Evolutionary conservation across 2,329 filamentous ascomycete genomes (phyloP), one percentile per base, ranked within the genome.

Genomic region (Fusarium foetens): DNA sequence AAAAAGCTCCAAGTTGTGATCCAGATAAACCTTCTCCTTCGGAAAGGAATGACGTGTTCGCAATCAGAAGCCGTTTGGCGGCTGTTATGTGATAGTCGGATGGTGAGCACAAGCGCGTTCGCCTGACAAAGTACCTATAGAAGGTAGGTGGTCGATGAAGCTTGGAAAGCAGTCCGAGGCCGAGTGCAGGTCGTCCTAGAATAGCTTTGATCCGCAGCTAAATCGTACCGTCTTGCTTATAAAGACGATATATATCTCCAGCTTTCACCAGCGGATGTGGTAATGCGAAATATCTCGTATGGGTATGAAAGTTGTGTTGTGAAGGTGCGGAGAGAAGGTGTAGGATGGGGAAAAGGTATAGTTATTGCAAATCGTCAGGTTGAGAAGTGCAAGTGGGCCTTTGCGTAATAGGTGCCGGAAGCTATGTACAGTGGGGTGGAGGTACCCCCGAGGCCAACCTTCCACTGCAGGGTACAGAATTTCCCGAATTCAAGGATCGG

Each of bases 131-230:
- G 46, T n/a, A 33, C 46, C 27, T 67, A 35, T 74, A 63, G 59
- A 64, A 53, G 46, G 53, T 68, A 45, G 43, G 53, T 68, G 54
- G 64, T 61, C 55, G 68, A 76, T 68, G 46, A 74, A 78, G 73
- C 76, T 75, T 71, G 63, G 70, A 66, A 70, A 72, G 72, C 70
- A 72, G 75, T 80, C 74, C 78, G 66, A 78, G 79, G 79, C 79
- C 80, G 80, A 76, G 82, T 84, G 82, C 82, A 84, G 81, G 81
- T 80, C 82, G 81, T 77, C 80, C 77, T 75, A 55, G 61, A 79
- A 78, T 74, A 82, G 81, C 78, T 82, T 75, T 72, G 27, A 76
- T 77, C 76, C 60, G 71, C 65, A 49, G 69, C 67, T 55, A 58
- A 72, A 76, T 68, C 68, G 67, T 60, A 55, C 63, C 65, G 63